phyloP scores from a whole-genome alignment of 495 filamentous ascomycete genomes.

The Talaromyces ruber region DNA sequence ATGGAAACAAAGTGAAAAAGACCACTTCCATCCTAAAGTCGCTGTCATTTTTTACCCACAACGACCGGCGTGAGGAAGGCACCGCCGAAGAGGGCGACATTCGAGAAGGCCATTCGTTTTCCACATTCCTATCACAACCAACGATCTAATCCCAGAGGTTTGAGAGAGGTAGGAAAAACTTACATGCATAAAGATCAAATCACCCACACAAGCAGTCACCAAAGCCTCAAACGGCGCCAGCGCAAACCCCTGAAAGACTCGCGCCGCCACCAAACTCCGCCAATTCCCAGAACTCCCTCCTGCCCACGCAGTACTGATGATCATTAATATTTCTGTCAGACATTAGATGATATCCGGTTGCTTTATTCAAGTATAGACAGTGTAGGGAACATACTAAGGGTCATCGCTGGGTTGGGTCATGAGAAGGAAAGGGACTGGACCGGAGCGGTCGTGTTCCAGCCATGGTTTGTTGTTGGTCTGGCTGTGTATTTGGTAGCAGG shows the following conservation, averaged over 20 bases:
- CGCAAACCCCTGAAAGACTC: conserved; percentile 67
- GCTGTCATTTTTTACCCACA: conserved; percentile 78
- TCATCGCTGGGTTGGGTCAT: conserved; percentile 75
- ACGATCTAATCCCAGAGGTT: neutral
- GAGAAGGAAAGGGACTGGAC: conserved; percentile 59
- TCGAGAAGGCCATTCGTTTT: conserved; percentile 82
- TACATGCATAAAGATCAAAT: conserved; percentile 72
- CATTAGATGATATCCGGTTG: neutral
- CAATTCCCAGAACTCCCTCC: conserved; percentile 61
- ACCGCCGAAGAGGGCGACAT: conserved; percentile 82
- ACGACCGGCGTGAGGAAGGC: conserved; percentile 88
- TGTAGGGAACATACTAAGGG: conserved; percentile 45
- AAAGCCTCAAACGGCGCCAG: conserved; percentile 69
- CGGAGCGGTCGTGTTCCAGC: conserved; percentile 66
- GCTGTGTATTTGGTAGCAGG: no score
- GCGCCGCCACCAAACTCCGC: conserved; percentile 62
- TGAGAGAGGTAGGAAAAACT: conserved; percentile 13
- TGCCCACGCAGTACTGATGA: conserved; percentile 67
- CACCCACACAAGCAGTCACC: conserved; percentile 69
- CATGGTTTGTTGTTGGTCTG: conserved; percentile 19
- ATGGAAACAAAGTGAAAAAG: conserved; percentile 66
- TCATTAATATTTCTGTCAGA: conserved; percentile 62
- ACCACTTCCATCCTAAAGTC: conserved; percentile 68
- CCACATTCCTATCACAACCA: conserved; percentile 53
- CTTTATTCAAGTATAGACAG: no score